A percentile compares a stretch with the other conserved stretches of the same genome.
Conservation (phyloP, 2,329 filamentous ascomycete species). For the Blumeria hordei region DNA sequence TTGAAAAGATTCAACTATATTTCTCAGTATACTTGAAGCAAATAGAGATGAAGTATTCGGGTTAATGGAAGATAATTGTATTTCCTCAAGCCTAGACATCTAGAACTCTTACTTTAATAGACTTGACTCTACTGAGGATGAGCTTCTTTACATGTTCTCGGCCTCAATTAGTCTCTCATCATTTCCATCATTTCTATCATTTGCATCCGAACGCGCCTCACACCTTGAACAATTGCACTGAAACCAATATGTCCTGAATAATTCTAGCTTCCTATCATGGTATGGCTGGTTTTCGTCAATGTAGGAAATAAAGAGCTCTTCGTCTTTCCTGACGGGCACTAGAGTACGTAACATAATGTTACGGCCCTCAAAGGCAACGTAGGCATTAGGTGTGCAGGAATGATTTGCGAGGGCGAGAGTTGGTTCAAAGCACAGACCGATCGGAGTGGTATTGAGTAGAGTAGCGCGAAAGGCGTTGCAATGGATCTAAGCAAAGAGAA, state of each 20-base stretch:
- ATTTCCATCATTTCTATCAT: too few species aligned
- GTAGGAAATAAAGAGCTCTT: slow-evolving; percentile 38
- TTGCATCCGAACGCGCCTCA: neutral
- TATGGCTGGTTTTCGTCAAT: slow-evolving; percentile 21
- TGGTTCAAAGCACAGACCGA: slow-evolving; percentile 31
- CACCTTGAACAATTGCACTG: slow-evolving; percentile 10
- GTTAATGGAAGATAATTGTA: too few species aligned
- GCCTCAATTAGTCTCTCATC: too few species aligned
- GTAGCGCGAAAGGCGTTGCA: slow-evolving; percentile 36
- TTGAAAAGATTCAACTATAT: too few species aligned
- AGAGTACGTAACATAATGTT: slow-evolving; percentile 26
- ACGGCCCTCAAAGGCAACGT: slow-evolving; percentile 29
- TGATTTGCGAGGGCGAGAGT: slow-evolving; percentile 30
- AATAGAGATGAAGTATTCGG: too few species aligned
- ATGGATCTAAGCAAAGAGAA: slow-evolving; percentile 22
- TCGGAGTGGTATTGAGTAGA: slow-evolving; percentile 26
- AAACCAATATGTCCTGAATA: slow-evolving; percentile 11
- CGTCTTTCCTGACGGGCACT: slow-evolving; percentile 22
- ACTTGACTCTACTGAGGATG: too few species aligned
- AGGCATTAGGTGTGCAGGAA: slow-evolving; percentile 34
- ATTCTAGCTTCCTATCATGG: slow-evolving; percentile 3
- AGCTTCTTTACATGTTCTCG: too few species aligned
- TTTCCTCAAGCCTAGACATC: too few species aligned
- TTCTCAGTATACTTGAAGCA: too few species aligned
- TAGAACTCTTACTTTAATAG: too few species aligned